These are phyloP conservation scores for Paecilomyces niveus DNA, from an alignment of 2,329 filamentous ascomycete genomes.

Conservation along the genomic window DNA sequence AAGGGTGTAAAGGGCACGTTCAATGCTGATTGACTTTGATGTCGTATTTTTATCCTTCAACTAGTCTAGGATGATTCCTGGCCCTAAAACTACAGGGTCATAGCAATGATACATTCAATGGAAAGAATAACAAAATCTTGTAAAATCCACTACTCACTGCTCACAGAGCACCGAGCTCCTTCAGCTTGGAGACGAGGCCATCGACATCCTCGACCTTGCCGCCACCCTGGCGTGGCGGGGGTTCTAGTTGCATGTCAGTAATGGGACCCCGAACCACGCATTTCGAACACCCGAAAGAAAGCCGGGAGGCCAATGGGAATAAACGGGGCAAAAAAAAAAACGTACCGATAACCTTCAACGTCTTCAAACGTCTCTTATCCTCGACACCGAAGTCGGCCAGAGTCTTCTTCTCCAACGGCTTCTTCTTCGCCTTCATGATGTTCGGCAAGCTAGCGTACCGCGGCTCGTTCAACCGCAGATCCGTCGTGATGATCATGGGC, in stretches of 20 bases:
- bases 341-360: slow-evolving; percentile 77
- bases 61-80: neutral
- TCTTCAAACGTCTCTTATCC: slow-evolving; percentile 70
- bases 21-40: neutral
- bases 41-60: neutral
- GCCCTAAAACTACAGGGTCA: neutral
- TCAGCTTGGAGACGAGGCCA: slow-evolving; percentile 86
- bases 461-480: slow-evolving; percentile 89
- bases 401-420: slow-evolving; percentile 89
- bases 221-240: slow-evolving; percentile 77
- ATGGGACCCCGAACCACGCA: neutral
- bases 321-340: slow-evolving; percentile 13
- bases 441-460: slow-evolving; percentile 92
- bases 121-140: neutral
- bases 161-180: slow-evolving; percentile 88
- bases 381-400: slow-evolving; percentile 75
- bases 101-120: neutral
- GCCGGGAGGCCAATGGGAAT: neutral
- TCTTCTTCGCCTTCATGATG: slow-evolving; percentile 99
- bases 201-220: slow-evolving; percentile 97
- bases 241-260: slow-evolving; percentile 51
- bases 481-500: slow-evolving; percentile 91
- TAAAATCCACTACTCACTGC: neutral
- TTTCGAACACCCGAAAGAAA: slow-evolving; percentile 2
- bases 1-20: neutral